phyloP scores from a whole-genome alignment of 345 rosid species.

The Kandelia obovata region DNA sequence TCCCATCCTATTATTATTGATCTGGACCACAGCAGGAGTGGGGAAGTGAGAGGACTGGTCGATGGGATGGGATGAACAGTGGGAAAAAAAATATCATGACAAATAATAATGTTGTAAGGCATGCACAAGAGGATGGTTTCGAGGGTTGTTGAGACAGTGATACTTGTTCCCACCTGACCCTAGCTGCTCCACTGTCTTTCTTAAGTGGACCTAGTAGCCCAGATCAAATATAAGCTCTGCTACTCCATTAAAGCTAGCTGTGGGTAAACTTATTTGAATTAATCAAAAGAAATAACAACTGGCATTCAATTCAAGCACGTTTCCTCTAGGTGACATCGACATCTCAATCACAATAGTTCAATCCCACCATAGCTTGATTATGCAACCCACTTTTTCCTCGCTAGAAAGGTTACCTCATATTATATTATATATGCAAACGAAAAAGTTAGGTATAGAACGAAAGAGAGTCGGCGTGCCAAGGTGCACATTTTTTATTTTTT shows the following conservation, averaged over 20 bases:
- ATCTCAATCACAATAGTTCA: background rate
- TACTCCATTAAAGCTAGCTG: constrained; percentile 15
- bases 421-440: background rate
- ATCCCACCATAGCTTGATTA: background rate
- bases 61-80: background rate
- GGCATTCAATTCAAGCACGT: background rate
- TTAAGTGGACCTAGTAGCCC: background rate
- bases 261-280: background rate
- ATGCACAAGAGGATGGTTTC: background rate
- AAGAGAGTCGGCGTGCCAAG: no score
- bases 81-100: background rate
- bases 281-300: background rate
- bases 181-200: constrained; percentile 14
- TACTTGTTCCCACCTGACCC: constrained; percentile 12
- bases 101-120: background rate
- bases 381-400: constrained; percentile 3
- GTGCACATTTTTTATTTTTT: no score
- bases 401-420: constrained; percentile 15
- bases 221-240: background rate
- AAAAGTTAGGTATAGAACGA: no score
- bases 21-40: background rate
- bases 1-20: background rate
- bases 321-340: background rate
- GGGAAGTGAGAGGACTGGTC: background rate
- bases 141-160: background rate